Evolutionary conservation across 441 rosid species (phyloP).

Genomic region (Jatropha podagrica): DNA sequence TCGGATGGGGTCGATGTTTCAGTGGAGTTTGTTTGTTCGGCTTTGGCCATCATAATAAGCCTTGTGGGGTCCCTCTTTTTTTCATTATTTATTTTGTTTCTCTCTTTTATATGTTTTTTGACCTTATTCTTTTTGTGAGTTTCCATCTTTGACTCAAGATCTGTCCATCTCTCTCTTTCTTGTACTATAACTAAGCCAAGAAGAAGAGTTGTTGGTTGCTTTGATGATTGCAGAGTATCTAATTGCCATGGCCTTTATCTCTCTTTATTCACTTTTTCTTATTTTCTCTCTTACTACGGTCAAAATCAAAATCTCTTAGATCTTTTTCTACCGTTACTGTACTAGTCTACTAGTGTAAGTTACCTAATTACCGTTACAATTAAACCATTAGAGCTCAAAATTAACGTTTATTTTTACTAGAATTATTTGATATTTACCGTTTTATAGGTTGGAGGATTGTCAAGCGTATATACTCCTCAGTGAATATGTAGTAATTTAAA

Average conservation of each 20-base stretch:
- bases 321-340: constrained; percentile 20
- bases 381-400: no score
- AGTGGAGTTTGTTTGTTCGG: constrained; percentile 28
- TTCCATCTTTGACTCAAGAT: constrained; percentile 66
- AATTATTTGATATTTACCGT: no score
- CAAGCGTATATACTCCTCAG: no score
- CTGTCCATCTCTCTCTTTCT: constrained; percentile 15
- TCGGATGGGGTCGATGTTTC: constrained; percentile 42
- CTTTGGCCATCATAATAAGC: constrained; percentile 20
- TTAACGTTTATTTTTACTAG: no score
- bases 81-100: constrained; percentile 21
- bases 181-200: constrained; percentile 33
- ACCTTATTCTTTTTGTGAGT: constrained; percentile 42
- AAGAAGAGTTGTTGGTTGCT: constrained; percentile 43
- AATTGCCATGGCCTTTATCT: constrained; percentile 41
- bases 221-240: constrained; percentile 72
- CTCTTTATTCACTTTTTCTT: constrained; percentile 27
- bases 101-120: constrained; percentile 16
- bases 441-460: no score
- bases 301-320: constrained; percentile 29
- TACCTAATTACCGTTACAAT: not conserved
- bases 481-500: no score
- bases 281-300: not conserved
- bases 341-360: not conserved
- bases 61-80: constrained; percentile 32